These are phyloP conservation scores for Cryptosporidium parvum DNA, from an alignment of 169 alveolate genomes.

Conservation along the genomic window DNA sequence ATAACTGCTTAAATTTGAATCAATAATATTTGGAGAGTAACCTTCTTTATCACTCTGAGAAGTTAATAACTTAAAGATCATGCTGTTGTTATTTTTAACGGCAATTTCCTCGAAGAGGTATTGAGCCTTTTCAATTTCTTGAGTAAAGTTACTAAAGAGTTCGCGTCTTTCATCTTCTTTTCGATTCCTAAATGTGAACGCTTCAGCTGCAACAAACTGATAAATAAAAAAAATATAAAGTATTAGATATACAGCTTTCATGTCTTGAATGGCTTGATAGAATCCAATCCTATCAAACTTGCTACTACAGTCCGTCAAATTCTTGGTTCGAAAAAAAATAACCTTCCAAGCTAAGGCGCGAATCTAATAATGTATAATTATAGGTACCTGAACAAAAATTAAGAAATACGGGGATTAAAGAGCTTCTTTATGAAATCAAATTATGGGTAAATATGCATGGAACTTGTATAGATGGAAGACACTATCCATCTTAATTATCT, in stretches of 20 bases:
- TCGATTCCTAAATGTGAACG: background rate
- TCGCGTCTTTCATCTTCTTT: background rate
- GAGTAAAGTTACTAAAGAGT: constrained; percentile 29
- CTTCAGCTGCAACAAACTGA: background rate
- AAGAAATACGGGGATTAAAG: background rate
- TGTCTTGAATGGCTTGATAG: background rate
- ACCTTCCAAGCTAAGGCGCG: background rate
- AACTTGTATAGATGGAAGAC: background rate
- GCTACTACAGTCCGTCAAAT: background rate
- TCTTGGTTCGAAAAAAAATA: too few relatives aligned
- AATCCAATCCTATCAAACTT: too few relatives aligned
- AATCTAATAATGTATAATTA: background rate
- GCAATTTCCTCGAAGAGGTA: constrained; percentile 26
- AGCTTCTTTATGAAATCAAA: background rate
- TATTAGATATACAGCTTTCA: background rate
- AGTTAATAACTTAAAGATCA: background rate
- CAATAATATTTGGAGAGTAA: constrained; percentile 13
- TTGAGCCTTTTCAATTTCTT: constrained; percentile 12
- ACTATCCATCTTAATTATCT: background rate
- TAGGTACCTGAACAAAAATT: background rate
- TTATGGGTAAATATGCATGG: background rate
- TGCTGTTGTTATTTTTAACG: background rate
- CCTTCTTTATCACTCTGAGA: background rate
- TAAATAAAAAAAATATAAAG: background rate
- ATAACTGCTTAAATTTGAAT: background rate